Evolutionary conservation across 805 yeast genomes (phyloP).

Genomic region (Candida nitratophila): DNA sequence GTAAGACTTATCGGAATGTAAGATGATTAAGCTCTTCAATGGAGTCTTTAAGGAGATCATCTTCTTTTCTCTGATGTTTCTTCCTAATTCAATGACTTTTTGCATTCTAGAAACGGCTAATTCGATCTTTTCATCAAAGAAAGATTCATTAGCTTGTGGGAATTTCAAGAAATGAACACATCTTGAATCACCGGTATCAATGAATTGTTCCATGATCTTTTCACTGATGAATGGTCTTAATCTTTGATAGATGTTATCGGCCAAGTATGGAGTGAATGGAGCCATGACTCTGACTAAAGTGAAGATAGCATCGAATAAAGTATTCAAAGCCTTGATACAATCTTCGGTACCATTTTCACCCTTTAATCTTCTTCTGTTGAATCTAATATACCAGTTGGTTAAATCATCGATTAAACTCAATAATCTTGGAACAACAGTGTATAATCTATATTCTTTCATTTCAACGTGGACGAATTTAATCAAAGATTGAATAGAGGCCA

Average conservation of each 20-base stretch:
- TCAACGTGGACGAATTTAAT: constrained; percentile 80
- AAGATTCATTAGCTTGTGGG: constrained; percentile 76
- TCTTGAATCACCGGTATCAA: constrained; percentile 52
- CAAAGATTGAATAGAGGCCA: constrained; percentile 93
- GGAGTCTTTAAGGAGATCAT: constrained; percentile 93
- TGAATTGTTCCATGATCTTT: constrained; percentile 42
- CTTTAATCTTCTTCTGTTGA: constrained; percentile 96
- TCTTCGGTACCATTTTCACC: constrained; percentile 87
- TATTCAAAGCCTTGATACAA: constrained; percentile 80
- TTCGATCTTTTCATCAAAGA: constrained; percentile 79
- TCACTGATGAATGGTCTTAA: constrained; percentile 57
- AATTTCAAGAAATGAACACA: constrained; percentile 93
- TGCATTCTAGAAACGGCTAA: constrained; percentile 93
- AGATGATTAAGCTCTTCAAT: constrained; percentile 75
- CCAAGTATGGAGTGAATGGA: constrained; percentile 94
- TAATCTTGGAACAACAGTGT: constrained; percentile 92
- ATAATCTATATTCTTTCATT: constrained; percentile 84
- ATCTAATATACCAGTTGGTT: constrained; percentile 98
- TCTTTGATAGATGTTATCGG: constrained; percentile 83
- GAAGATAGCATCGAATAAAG: constrained; percentile 83
- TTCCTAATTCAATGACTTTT: constrained; percentile 90
- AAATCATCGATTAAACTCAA: constrained; percentile 84
- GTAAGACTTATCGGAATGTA: constrained; percentile 72
- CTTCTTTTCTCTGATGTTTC: constrained; percentile 95
- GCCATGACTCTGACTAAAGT: constrained; percentile 95